These are phyloP conservation scores for Viola odorata DNA, from an alignment of 345 rosid genomes.

Conservation along the genomic window DNA sequence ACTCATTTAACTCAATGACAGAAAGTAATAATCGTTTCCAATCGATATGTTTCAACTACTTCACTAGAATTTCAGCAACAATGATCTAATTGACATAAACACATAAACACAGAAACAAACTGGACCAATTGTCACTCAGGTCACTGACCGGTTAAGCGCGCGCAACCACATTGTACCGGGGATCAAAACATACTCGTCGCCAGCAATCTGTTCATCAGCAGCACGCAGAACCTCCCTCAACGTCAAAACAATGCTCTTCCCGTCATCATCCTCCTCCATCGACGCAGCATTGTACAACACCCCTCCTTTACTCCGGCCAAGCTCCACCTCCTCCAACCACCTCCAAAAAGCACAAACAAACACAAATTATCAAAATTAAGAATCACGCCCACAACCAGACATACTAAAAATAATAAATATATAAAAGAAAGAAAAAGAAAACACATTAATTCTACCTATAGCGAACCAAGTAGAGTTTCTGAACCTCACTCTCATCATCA, in stretches of 20 bases:
- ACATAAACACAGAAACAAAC: background rate
- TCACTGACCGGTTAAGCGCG: slow-evolving; percentile 18
- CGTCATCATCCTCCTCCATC: background rate
- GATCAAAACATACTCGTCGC: slow-evolving; percentile 16
- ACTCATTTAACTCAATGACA: too few species aligned
- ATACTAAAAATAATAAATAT: too few species aligned
- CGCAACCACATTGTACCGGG: slow-evolving; percentile 22
- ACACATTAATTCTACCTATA: slow-evolving; percentile 6
- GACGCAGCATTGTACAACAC: slow-evolving; percentile 15
- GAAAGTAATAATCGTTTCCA: background rate
- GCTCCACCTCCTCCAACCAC: slow-evolving; percentile 18
- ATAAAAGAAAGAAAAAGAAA: background rate
- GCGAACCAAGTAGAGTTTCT: slow-evolving; percentile 19
- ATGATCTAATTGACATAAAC: background rate
- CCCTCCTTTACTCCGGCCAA: slow-evolving; percentile 1
- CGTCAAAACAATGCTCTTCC: slow-evolving; percentile 2
- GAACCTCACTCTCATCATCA: slow-evolving; percentile 9
- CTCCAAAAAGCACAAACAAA: background rate
- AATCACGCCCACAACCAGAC: background rate
- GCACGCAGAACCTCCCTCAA: background rate
- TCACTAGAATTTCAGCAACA: too few species aligned
- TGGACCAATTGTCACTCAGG: background rate
- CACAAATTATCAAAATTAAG: background rate
- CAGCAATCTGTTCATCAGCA: slow-evolving; percentile 1
- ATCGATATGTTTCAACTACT: background rate